phyloP scores from a whole-genome alignment of 2,329 filamentous ascomycete genomes.

The Rhynchosporium graminicola region DNA sequence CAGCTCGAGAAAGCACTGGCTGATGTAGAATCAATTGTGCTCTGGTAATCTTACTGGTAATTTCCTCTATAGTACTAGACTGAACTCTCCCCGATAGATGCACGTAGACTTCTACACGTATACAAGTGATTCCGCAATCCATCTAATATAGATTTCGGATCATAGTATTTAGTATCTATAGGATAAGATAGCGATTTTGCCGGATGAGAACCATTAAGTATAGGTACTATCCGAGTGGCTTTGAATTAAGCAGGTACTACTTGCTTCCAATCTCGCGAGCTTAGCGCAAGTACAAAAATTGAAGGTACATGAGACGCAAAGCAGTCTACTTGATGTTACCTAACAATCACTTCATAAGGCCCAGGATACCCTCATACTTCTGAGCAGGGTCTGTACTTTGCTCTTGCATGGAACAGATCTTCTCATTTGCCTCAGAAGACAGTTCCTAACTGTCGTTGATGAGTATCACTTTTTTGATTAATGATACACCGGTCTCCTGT shows the following conservation, averaged over 20 bases:
- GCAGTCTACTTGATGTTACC: no score
- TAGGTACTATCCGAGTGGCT: conserved; percentile 46
- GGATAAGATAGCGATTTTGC: conserved; percentile 31
- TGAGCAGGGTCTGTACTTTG: conserved; percentile 60
- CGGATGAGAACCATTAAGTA: conserved; percentile 37
- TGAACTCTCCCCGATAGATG: no score
- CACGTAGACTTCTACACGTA: background rate
- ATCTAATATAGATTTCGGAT: background rate
- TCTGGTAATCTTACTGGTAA: no score
- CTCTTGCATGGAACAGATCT: conserved; percentile 44
- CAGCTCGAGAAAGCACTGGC: no score
- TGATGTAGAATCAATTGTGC: no score
- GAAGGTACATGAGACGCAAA: no score
- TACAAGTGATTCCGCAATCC: background rate
- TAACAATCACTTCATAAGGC: conserved; percentile 50
- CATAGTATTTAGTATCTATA: background rate
- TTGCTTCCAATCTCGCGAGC: conserved; percentile 37
- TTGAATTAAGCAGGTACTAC: conserved; percentile 56
- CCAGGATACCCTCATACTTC: conserved; percentile 54
- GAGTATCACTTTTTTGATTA: conserved; percentile 51
- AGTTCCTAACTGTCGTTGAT: background rate
- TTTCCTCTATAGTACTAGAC: no score
- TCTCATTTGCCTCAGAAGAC: conserved; percentile 54
- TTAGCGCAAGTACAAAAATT: conserved; percentile 43
- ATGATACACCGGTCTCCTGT: conserved; percentile 57